These are phyloP conservation scores for Dactylellina cionopaga DNA, from an alignment of 2,329 filamentous ascomycete species.

Conservation along the genomic window DNA sequence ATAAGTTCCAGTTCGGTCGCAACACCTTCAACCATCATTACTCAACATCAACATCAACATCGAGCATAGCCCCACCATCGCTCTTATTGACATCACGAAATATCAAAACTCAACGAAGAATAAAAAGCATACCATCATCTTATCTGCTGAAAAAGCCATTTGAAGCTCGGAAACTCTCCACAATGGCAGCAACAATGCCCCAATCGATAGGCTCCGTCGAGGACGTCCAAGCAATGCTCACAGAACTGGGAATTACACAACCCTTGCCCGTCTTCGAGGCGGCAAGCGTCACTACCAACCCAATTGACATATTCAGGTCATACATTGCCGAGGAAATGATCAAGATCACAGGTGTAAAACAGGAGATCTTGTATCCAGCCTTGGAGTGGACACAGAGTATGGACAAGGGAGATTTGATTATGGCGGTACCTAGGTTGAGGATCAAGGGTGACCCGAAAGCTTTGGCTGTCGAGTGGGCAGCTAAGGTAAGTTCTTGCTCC, in stretches of 20 bases:
- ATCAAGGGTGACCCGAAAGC: slow-evolving; percentile 76
- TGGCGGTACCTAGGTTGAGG: slow-evolving; percentile 81
- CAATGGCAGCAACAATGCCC: slow-evolving; percentile 47
- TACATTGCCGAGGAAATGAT: slow-evolving; percentile 77
- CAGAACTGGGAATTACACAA: slow-evolving; percentile 54
- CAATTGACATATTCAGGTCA: slow-evolving; percentile 80
- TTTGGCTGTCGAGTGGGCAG: slow-evolving; percentile 71
- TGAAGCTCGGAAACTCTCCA: slow-evolving; percentile 4
- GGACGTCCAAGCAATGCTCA: slow-evolving; percentile 56
- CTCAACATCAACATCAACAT: slow-evolving; percentile 3
- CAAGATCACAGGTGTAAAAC: slow-evolving; percentile 75
- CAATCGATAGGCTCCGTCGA: slow-evolving; percentile 53
- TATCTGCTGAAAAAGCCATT: not conserved
- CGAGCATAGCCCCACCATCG: not conserved
- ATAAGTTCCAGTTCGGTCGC: slow-evolving; percentile 3
- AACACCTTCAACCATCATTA: slow-evolving; percentile 13
- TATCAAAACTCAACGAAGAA: not conserved
- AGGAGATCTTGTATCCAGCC: slow-evolving; percentile 76
- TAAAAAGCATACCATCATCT: not conserved
- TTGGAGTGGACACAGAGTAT: slow-evolving; percentile 81
- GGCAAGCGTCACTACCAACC: slow-evolving; percentile 75
- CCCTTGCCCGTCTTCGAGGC: slow-evolving; percentile 62
- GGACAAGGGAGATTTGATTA: slow-evolving; percentile 82
- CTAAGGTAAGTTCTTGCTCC: slow-evolving; percentile 67
- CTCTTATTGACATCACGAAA: not conserved